Evolutionary conservation across 257 asterid species (phyloP), one percentile per base, ranked within the genome.

Genomic region (Jaltomata sinuosa): DNA sequence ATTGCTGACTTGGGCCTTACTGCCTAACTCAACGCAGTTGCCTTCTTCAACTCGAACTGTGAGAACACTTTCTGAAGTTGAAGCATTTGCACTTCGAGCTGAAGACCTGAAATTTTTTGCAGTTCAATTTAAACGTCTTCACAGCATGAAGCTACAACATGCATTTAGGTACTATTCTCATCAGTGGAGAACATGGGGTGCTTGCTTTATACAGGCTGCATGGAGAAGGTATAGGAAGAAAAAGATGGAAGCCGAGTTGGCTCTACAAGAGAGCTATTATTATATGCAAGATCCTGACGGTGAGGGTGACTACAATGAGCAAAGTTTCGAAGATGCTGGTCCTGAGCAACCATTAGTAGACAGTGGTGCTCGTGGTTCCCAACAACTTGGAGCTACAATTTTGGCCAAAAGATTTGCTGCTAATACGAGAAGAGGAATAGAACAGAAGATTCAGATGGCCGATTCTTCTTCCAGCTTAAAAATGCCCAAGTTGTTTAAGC

Each of bases 161-260:
- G 98, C 98, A 2, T 96, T 94, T 69, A 87, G 98, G 87, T 94
- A 92, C 90, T 93, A 94, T 79, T 96, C 99, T 21, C 96, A 93
- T 27, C 99, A 96, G 34, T 94, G 98, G 99, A 87, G 98, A 83
- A 91, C 98, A n/a, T 94, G 99, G 99, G 94, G 94, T 32, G 87
- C 99, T 54, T 96, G 98, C 81, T 93, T 83, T 57, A 32, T 96
- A 16, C 97, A 94, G 85, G 87, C 93, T 1, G 98, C 95, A 0
- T 94, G 98, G 98, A 90, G 99, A 81, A 87, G 97, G 94, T 90
- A 85, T 77, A 91, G 79, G 84, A 89, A 85, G 88, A 94, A 87
- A 87, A 92, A 86, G 89, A 22, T 93, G 81, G 95, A 92, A 0
- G 89, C 90, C 84, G 95, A 93, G 87, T 84, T 96, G 86, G 88